Conservation (phyloP, 2,329 filamentous ascomycete genomes). For the Trichoderma sp. region DNA sequence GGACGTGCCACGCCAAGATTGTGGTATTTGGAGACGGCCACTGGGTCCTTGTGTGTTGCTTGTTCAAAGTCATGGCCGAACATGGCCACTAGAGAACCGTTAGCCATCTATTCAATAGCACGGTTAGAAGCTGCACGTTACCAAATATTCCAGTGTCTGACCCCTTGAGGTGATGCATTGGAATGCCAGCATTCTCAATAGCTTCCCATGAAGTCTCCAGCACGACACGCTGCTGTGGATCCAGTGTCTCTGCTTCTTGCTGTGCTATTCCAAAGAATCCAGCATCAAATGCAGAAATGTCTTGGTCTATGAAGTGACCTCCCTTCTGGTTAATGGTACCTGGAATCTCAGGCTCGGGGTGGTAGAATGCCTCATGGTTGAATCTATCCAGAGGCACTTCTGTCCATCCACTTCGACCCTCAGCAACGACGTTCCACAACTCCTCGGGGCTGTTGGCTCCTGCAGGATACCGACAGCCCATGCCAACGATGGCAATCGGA, state of each 20-base stretch:
- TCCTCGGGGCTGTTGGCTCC: conserved; percentile 33
- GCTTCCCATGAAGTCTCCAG: conserved; percentile 44
- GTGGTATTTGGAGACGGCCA: conserved; percentile 38
- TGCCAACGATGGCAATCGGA: conserved; percentile 36
- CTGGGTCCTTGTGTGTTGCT: neutral
- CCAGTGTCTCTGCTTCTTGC: conserved; percentile 19
- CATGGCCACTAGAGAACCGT: conserved; percentile 23
- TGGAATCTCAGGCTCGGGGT: conserved; percentile 41
- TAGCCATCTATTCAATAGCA: conserved; percentile 33
- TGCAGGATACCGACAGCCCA: conserved; percentile 44
- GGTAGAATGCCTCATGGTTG: conserved; percentile 43
- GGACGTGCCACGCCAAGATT: conserved; percentile 40
- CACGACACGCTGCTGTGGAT: conserved; percentile 24
- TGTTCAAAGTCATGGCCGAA: conserved; percentile 6
- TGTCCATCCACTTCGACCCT: conserved; percentile 36
- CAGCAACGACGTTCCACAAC: conserved; percentile 41
- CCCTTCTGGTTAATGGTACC: conserved; percentile 1
- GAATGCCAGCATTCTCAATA: conserved; percentile 37
- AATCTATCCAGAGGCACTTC: conserved; percentile 39
- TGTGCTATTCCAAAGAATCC: conserved; percentile 30
- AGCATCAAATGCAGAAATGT: conserved; percentile 42
- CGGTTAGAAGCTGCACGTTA: conserved; percentile 31
- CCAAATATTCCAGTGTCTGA: conserved; percentile 42
- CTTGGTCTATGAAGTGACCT: conserved; percentile 31
- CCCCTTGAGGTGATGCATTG: conserved; percentile 24